These are phyloP conservation scores for Urtica urens DNA, from an alignment of 306 rosid genomes.

Conservation along the genomic window DNA sequence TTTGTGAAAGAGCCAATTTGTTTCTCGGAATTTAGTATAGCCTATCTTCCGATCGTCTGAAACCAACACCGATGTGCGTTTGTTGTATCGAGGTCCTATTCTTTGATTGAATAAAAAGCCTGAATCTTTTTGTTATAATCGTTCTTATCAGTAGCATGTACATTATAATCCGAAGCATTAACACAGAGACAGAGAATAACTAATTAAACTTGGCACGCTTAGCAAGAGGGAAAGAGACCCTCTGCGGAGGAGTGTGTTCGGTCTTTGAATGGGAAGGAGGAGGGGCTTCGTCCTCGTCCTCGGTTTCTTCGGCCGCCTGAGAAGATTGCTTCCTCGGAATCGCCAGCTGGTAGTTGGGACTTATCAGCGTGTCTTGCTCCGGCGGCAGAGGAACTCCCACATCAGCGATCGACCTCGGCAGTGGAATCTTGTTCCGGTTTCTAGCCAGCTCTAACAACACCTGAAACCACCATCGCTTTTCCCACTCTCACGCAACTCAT, in stretches of 20 bases:
- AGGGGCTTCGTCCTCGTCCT: constrained; percentile 49
- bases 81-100: neutral
- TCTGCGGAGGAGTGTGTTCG: constrained; percentile 40
- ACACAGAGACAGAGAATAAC: neutral
- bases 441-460: constrained; percentile 72
- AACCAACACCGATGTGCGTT: neutral
- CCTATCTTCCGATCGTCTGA: neutral
- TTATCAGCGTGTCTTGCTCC: constrained; percentile 63
- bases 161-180: neutral
- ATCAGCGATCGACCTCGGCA: constrained; percentile 55
- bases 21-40: too few relatives aligned
- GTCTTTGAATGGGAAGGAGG: constrained; percentile 48
- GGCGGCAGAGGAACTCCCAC: constrained; percentile 69
- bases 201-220: constrained; percentile 40
- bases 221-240: constrained; percentile 64
- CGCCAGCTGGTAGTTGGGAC: constrained; percentile 70
- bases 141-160: too few relatives aligned
- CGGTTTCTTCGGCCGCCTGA: constrained; percentile 57
- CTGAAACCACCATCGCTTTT: too few relatives aligned
- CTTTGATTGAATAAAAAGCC: neutral
- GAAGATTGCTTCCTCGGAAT: constrained; percentile 59
- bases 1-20: too few relatives aligned
- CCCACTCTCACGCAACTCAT: too few relatives aligned
- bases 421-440: constrained; percentile 65
- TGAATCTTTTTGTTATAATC: too few relatives aligned